Evolutionary conservation across 1,284 basidiomycete species (phyloP).

Genomic region (Fomitopsis betulina): DNA sequence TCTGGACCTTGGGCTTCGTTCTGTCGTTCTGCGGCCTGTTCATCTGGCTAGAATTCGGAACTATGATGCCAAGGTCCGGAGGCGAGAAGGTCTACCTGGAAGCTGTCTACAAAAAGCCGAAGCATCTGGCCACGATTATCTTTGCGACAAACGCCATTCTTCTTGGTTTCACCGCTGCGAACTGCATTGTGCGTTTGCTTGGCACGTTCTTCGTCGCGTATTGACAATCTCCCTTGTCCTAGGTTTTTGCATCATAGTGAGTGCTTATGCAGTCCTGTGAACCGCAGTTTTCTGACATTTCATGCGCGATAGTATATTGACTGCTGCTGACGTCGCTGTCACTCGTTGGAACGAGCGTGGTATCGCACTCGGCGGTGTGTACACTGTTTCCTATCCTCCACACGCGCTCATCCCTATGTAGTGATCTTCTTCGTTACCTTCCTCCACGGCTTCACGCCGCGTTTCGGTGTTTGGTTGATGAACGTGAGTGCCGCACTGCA

Average conservation of each 20-base stretch:
- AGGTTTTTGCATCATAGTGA: slow-evolving; percentile 13
- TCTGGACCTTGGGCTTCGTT: slow-evolving; percentile 71
- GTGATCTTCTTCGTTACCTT: slow-evolving; percentile 21
- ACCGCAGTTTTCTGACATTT: not conserved
- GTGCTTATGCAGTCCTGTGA: not conserved
- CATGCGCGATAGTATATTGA: slow-evolving; percentile 36
- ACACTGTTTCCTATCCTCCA: not conserved
- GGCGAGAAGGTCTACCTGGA: slow-evolving; percentile 79
- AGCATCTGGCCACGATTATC: slow-evolving; percentile 54
- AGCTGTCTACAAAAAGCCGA: slow-evolving; percentile 60
- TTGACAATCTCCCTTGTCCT: not conserved
- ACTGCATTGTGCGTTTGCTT: slow-evolving; percentile 42
- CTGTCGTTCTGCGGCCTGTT: slow-evolving; percentile 59
- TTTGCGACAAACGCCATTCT: slow-evolving; percentile 59
- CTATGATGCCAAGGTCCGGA: slow-evolving; percentile 46
- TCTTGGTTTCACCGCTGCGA: slow-evolving; percentile 53
- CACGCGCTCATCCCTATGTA: slow-evolving; percentile 2
- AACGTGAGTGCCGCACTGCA: slow-evolving; percentile 18
- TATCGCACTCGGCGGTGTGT: slow-evolving; percentile 49
- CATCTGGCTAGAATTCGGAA: slow-evolving; percentile 73
- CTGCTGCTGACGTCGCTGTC: slow-evolving; percentile 36
- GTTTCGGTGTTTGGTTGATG: slow-evolving; percentile 24
- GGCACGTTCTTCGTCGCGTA: not conserved
- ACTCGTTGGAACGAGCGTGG: slow-evolving; percentile 49
- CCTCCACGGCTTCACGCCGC: slow-evolving; percentile 21